phyloP scores from a whole-genome alignment of 495 filamentous ascomycete genomes.

The Polyplosphaeria fusca region DNA sequence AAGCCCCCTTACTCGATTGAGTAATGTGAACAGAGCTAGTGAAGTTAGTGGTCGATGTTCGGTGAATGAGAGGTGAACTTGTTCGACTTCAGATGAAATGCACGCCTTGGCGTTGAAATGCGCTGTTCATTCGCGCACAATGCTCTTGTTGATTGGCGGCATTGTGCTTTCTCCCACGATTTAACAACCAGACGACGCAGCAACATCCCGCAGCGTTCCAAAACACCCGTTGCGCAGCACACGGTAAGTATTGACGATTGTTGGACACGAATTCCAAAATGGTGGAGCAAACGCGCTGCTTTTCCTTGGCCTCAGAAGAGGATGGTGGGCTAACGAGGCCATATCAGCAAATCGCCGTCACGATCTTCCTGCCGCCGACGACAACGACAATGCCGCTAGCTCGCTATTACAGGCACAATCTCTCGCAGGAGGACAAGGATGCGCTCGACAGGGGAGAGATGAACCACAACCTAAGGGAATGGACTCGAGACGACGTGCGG shows the following conservation, averaged over 20 bases:
- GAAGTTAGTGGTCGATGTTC: background rate
- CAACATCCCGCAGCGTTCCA: background rate
- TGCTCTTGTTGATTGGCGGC: no score
- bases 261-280: background rate
- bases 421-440: slow-evolving; percentile 13
- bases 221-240: background rate
- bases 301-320: background rate
- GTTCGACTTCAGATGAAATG: background rate
- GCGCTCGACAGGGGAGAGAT: slow-evolving; percentile 4
- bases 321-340: no score
- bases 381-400: background rate
- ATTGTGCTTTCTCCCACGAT: no score
- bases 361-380: background rate
- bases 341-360: no score
- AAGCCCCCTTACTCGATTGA: background rate
- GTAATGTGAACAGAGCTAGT: background rate
- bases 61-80: background rate
- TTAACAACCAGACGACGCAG: no score
- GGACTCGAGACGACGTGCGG: background rate
- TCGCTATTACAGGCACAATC: slow-evolving; percentile 13
- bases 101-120: background rate
- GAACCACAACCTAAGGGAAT: slow-evolving; percentile 1
- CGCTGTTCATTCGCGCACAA: no score
- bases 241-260: background rate
- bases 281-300: background rate